These are phyloP conservation scores for Dryas drummondii DNA, from an alignment of 306 rosid genomes.

Conservation along the genomic window DNA sequence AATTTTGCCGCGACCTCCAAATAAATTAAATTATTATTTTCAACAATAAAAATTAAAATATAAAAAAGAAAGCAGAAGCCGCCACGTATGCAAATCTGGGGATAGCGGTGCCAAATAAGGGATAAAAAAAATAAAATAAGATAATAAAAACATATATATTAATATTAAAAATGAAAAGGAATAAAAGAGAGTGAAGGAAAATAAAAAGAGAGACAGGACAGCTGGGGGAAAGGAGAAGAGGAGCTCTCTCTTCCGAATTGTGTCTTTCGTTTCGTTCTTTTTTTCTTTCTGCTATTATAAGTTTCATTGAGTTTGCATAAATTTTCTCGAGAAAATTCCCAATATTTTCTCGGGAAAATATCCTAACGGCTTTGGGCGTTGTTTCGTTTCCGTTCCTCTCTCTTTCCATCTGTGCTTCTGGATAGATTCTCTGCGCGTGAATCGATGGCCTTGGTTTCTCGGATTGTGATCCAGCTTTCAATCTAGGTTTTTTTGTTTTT, in stretches of 20 bases:
- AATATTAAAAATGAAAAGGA: not conserved
- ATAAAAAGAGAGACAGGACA: slow-evolving; percentile 5
- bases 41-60: not conserved
- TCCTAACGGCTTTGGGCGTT: not conserved
- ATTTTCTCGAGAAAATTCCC: slow-evolving; percentile 14
- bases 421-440: slow-evolving; percentile 7
- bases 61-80: not conserved
- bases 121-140: not conserved
- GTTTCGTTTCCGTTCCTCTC: not conserved
- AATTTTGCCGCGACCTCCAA: not conserved
- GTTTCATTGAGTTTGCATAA: not conserved
- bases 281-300: not conserved
- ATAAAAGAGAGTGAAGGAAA: not conserved
- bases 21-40: not conserved
- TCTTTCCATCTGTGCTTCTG: not conserved
- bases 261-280: not conserved
- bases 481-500: not conserved
- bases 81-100: slow-evolving; percentile 12
- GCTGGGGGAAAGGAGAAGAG: not conserved
- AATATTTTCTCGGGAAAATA: slow-evolving; percentile 11
- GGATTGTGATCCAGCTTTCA: slow-evolving; percentile 6
- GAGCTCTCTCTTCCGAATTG: not conserved
- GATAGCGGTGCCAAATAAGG: slow-evolving; percentile 18
- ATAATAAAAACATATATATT: not conserved
- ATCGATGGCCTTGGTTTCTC: not conserved